phyloP scores from a whole-genome alignment of 2,329 filamentous ascomycete species.

The Scopulariopsis brevicaulis region DNA sequence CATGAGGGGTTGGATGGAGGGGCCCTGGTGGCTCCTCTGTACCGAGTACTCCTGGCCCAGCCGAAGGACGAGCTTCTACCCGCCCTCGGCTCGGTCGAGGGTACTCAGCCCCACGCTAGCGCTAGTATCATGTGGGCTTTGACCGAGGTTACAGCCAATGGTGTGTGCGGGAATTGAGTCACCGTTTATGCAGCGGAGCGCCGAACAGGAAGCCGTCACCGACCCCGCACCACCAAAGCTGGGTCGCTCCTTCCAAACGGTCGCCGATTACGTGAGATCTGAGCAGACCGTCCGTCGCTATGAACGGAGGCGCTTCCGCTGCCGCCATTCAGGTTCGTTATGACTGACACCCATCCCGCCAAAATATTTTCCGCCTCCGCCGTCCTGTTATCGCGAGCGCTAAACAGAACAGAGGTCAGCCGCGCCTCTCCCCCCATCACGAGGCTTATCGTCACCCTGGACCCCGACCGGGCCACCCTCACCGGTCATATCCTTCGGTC shows the following conservation, averaged over 20 bases:
- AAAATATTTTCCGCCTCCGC: not conserved
- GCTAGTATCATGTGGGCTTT: not conserved
- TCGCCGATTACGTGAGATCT: not conserved
- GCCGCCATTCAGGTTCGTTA: not conserved
- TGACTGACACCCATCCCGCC: not conserved
- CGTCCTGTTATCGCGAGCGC: not conserved
- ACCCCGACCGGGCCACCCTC: not conserved
- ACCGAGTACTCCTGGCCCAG: not conserved
- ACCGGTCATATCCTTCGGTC: not conserved
- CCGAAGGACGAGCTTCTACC: not conserved
- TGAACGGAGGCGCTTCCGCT: not conserved
- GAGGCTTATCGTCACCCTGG: not conserved
- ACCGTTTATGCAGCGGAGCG: not conserved
- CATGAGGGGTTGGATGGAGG: not conserved
- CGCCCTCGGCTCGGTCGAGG: not conserved
- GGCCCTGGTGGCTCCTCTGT: not conserved
- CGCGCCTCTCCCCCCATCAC: not conserved
- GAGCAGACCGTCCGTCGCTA: not conserved
- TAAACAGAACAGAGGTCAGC: not conserved
- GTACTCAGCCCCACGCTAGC: not conserved
- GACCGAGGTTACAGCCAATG: not conserved
- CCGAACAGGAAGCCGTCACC: not conserved
- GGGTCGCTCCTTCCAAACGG: not conserved
- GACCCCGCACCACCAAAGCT: not conserved
- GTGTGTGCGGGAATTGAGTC: not conserved